Evolutionary conservation across 2,329 filamentous ascomycete species (phyloP).

Genomic region (Ramularia collo-cygni): DNA sequence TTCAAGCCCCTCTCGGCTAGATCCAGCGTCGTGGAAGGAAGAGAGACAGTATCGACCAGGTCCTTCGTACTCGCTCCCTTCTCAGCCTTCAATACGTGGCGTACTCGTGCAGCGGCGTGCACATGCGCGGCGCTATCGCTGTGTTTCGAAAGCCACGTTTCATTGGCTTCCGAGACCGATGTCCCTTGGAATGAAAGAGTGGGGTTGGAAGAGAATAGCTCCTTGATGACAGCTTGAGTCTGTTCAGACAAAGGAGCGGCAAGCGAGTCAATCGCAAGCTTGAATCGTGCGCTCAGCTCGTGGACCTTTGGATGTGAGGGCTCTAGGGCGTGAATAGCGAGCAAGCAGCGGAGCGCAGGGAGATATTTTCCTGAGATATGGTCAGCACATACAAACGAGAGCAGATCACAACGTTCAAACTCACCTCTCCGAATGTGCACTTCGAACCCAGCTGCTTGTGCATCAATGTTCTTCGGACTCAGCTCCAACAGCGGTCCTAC

Average conservation of each 20-base stretch:
- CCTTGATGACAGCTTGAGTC: conserved; percentile 61
- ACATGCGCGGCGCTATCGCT: conserved; percentile 56
- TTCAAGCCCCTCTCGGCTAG: conserved; percentile 52
- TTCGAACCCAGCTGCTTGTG: conserved; percentile 81
- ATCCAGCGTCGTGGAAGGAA: conserved; percentile 45
- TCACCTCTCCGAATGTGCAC: conserved; percentile 78
- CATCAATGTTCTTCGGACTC: conserved; percentile 72
- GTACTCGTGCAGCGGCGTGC: conserved; percentile 56
- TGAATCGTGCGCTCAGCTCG: conserved; percentile 66
- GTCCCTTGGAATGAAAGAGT: conserved; percentile 37
- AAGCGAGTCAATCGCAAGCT: conserved; percentile 24
- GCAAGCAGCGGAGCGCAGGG: conserved; percentile 78
- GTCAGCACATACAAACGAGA: conserved; percentile 12
- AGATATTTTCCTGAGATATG: conserved; percentile 62
- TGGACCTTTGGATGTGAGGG: conserved; percentile 64
- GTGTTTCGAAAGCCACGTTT: conserved; percentile 57
- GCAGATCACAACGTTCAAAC: too few species aligned
- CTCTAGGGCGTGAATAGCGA: conserved; percentile 64
- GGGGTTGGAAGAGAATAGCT: conserved; percentile 50
- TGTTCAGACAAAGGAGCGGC: conserved; percentile 51
- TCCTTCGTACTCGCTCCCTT: conserved; percentile 53
- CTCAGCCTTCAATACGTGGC: conserved; percentile 51
- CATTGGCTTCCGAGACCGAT: conserved; percentile 55
- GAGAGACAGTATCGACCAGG: conserved; percentile 52
- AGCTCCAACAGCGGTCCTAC: conserved; percentile 73